Evolutionary conservation across 2,329 filamentous ascomycete genomes (phyloP), one percentile per base, ranked within the genome.

Genomic region (Neonectria ditissima): DNA sequence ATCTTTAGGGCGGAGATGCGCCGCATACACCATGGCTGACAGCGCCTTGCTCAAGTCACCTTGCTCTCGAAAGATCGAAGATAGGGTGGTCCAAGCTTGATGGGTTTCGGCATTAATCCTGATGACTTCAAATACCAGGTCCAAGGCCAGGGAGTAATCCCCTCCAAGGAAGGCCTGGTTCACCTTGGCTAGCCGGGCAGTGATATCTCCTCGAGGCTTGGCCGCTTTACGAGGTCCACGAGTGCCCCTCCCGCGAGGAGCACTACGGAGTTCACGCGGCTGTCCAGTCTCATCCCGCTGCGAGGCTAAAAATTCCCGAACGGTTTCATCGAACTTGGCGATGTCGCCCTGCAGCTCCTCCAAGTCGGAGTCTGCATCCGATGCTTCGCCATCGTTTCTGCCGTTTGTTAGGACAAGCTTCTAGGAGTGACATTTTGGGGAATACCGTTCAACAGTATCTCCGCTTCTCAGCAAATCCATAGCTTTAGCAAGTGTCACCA

Each of bases 171-270:
- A 94, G 5, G 89, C 87, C 63, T 89, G 84, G 62, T 89, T 92
- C 3, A 92, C 92, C 72, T 86, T 83, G 50, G 86, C 84, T 52
- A 94, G 83, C 44, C 90, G 82, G 43, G 86, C 82, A 71, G 90
- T 92, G 76, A 94, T 92, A 69, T 93, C 89, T 43, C 85, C 88
- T 47, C 89, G 87, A 16, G 89, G 90, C 74, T 92, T 90, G 9
- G 87, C 89, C 24, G 88, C 85, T 74, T 89, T 88, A 18, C 86
- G 81, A 26, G 85, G 85, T 7, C 85, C 85, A 14, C 81, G 76
- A 48, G 75, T 62, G 28, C 80, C 69, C 30, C 80, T 72, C 18
- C 72, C 74, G 26, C 74, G 73, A 22, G 59, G 43, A 6, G 63
- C 68, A 39, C 73, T 67, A 13, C 73, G 70, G 18, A 28, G 32